A percentile compares a stretch with the other conserved stretches of the same genome.
phyloP scores from a whole-genome alignment of 352 stramenopile genomes.

The Phytophthora fragariae region DNA sequence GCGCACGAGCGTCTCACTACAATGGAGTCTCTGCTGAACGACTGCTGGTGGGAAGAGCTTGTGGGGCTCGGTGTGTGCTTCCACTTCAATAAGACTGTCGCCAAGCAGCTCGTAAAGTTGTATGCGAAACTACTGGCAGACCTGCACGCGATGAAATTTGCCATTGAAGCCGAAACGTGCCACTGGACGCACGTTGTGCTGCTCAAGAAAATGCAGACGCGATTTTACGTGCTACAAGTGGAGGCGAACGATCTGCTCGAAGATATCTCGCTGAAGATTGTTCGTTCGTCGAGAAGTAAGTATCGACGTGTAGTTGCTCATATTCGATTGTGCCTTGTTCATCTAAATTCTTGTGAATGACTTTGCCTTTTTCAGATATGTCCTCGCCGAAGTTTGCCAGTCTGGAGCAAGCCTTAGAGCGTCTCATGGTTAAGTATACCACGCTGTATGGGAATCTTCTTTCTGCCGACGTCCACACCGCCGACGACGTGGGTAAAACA shows the following conservation, averaged over 20 bases:
- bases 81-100: slow-evolving; percentile 76
- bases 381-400: slow-evolving; percentile 54
- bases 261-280: slow-evolving; percentile 61
- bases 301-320: background rate
- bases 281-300: slow-evolving; percentile 39
- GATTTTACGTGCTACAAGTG: slow-evolving; percentile 73
- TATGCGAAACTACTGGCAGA: slow-evolving; percentile 66
- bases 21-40: slow-evolving; percentile 67
- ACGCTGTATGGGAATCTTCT: slow-evolving; percentile 61
- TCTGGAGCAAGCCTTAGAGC: slow-evolving; percentile 60
- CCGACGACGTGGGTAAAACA: slow-evolving; percentile 64
- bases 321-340: background rate
- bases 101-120: slow-evolving; percentile 74
- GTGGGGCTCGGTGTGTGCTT: slow-evolving; percentile 60
- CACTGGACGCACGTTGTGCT: slow-evolving; percentile 66
- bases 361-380: slow-evolving; percentile 35
- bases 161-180: slow-evolving; percentile 72
- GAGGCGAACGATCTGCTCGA: slow-evolving; percentile 74
- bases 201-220: slow-evolving; percentile 70
- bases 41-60: slow-evolving; percentile 83
- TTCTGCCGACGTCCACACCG: slow-evolving; percentile 46
- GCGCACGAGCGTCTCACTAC: slow-evolving; percentile 46
- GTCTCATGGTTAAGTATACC: slow-evolving; percentile 68
- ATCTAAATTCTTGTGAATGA: slow-evolving; percentile 9
- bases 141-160: slow-evolving; percentile 76